Evolutionary conservation across 2,329 filamentous ascomycete species (phyloP).

Genomic region (Pseudopithomyces chartarum): DNA sequence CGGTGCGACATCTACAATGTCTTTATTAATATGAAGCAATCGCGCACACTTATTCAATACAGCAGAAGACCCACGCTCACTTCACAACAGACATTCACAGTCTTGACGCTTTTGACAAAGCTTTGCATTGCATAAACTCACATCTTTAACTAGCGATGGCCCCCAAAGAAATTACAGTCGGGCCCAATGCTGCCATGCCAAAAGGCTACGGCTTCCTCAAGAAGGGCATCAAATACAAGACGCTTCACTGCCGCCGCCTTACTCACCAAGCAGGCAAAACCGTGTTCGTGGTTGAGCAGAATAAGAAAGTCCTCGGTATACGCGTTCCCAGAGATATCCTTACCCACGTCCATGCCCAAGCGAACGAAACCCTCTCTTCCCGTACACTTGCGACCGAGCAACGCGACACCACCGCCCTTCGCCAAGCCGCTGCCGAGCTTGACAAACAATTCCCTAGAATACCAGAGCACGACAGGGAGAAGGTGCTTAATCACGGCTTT

Average conservation of each 20-base stretch:
- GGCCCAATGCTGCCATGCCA: constrained; percentile 25
- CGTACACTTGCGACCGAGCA: constrained; percentile 47
- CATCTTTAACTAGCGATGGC: neutral
- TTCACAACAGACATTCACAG: too few species aligned
- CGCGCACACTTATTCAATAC: neutral
- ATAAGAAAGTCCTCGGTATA: constrained; percentile 46
- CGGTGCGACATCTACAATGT: neutral
- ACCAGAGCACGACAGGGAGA: constrained; percentile 41
- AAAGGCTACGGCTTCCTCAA: constrained; percentile 40
- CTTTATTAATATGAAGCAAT: neutral
- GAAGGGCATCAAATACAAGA: constrained; percentile 42
- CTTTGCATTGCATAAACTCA: too few species aligned
- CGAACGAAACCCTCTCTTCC: constrained; percentile 46
- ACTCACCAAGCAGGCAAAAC: constrained; percentile 33
- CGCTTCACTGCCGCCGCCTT: constrained; percentile 37
- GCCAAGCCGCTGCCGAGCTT: constrained; percentile 39
- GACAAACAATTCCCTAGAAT: constrained; percentile 48
- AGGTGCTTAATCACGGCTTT: constrained; percentile 50
- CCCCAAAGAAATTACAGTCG: constrained; percentile 28
- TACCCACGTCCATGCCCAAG: constrained; percentile 43
- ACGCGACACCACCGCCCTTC: constrained; percentile 28
- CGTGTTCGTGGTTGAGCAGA: constrained; percentile 35
- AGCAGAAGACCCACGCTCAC: neutral
- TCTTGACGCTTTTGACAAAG: neutral
- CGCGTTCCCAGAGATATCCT: constrained; percentile 50